These are phyloP conservation scores for Hypoxylon sp. DNA, from an alignment of 2,329 filamentous ascomycete species.

Conservation along the genomic window DNA sequence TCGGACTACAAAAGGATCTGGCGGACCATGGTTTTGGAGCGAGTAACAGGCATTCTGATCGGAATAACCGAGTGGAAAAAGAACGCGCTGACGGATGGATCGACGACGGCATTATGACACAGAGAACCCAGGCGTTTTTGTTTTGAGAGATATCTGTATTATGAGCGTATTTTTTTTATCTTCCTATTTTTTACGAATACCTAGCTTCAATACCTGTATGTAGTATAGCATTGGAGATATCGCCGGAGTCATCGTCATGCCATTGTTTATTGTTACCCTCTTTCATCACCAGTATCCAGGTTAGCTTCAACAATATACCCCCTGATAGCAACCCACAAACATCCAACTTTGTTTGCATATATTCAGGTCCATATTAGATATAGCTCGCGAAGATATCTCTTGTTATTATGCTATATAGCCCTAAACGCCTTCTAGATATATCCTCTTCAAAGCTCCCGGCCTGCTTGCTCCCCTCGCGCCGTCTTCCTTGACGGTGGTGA, in stretches of 20 bases:
- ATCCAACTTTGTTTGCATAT: conserved; percentile 1
- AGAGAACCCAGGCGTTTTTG: conserved; percentile 26
- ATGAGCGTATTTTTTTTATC: conserved; percentile 24
- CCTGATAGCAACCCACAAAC: conserved; percentile 18
- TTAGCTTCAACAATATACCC: conserved; percentile 34
- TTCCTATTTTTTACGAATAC: conserved; percentile 6
- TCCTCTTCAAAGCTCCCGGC: conserved; percentile 22
- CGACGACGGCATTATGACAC: conserved; percentile 36
- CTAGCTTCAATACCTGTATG: conserved; percentile 30
- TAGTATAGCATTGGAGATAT: conserved; percentile 23
- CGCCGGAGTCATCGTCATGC: conserved; percentile 12
- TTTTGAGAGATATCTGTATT: conserved; percentile 31
- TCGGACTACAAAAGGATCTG: conserved; percentile 13
- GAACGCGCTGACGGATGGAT: conserved; percentile 17
- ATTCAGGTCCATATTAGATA: background rate
- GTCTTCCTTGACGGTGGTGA: conserved; percentile 2
- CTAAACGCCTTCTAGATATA: conserved; percentile 39
- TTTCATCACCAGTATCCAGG: conserved; percentile 22
- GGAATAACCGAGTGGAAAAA: conserved; percentile 14
- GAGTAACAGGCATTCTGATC: conserved; percentile 8
- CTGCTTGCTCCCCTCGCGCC: conserved; percentile 21
- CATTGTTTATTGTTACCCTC: conserved; percentile 10
- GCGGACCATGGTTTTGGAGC: conserved; percentile 16
- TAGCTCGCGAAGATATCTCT: conserved; percentile 16
- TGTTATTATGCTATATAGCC: conserved; percentile 39